Percentiles rank a stretch among this genome's conserved stretches.
Conservation (phyloP, 2,329 filamentous ascomycete species). For the Alternaria sp. region DNA sequence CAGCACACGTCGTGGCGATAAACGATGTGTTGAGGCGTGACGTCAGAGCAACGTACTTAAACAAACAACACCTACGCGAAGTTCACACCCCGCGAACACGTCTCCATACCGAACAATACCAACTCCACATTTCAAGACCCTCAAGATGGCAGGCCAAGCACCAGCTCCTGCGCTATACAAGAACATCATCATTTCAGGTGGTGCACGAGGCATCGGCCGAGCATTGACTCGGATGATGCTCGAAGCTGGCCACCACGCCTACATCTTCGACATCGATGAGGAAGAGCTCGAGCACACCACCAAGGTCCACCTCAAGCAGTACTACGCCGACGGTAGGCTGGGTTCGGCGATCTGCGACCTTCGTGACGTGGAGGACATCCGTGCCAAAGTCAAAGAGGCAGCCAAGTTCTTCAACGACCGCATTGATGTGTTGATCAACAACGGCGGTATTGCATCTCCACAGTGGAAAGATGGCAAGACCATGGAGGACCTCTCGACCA, state of each 20-base stretch:
- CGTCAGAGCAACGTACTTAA: conserved; percentile 34
- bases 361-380: conserved; percentile 52
- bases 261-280: conserved; percentile 54
- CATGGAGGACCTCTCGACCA: conserved; percentile 53
- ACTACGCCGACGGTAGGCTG: conserved; percentile 45
- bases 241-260: conserved; percentile 54
- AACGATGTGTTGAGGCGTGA: conserved; percentile 23
- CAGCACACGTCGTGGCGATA: neutral
- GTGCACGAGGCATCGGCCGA: conserved; percentile 58
- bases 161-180: conserved; percentile 23
- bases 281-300: conserved; percentile 47
- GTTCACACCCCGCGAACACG: neutral
- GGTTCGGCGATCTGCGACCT: conserved; percentile 54
- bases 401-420: conserved; percentile 53
- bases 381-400: conserved; percentile 49
- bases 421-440: conserved; percentile 51
- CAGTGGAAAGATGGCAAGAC: conserved; percentile 55
- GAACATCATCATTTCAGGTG: conserved; percentile 52
- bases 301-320: conserved; percentile 49
- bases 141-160: conserved; percentile 12
- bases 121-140: neutral
- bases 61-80: conserved; percentile 8
- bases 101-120: neutral
- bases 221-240: conserved; percentile 56
- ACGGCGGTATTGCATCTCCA: conserved; percentile 46